Percentiles rank a stretch among this genome's conserved stretches.
These are phyloP conservation scores for Oryza nivara DNA, from an alignment of 176 grass and related monocot species.

Conservation along the genomic window DNA sequence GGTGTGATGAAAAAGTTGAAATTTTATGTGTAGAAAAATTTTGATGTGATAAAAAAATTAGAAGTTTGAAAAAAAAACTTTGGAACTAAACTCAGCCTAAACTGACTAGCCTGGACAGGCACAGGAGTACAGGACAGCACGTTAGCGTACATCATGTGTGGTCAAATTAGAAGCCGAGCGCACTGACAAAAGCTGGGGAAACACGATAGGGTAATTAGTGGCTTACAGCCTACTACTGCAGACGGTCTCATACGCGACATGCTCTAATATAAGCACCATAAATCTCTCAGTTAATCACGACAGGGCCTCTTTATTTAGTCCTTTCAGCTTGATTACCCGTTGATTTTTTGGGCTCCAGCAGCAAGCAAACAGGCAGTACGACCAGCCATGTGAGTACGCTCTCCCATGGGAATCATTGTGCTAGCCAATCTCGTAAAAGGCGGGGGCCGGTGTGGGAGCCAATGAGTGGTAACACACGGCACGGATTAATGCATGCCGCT, in stretches of 20 bases:
- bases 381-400: constrained; percentile 42
- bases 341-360: constrained; percentile 22
- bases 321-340: background rate
- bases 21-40: too few relatives aligned
- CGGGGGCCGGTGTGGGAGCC: background rate
- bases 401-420: constrained; percentile 54
- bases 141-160: too few relatives aligned
- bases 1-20: too few relatives aligned
- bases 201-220: background rate
- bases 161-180: background rate
- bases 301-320: background rate
- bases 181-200: background rate
- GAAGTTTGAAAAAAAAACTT: too few relatives aligned
- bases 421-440: constrained; percentile 49
- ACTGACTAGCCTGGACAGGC: background rate
- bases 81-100: too few relatives aligned
- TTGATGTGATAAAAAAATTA: too few relatives aligned
- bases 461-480: constrained; percentile 41
- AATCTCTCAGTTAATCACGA: background rate
- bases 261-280: background rate
- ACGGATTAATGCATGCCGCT: background rate
- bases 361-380: constrained; percentile 21
- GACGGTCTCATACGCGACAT: background rate
- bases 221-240: background rate
- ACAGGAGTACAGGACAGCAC: too few relatives aligned